Percentiles rank a stretch among this genome's conserved stretches.
phyloP scores from a whole-genome alignment of 148 eudicot genomes.

The Heliosperma pusillum region DNA sequence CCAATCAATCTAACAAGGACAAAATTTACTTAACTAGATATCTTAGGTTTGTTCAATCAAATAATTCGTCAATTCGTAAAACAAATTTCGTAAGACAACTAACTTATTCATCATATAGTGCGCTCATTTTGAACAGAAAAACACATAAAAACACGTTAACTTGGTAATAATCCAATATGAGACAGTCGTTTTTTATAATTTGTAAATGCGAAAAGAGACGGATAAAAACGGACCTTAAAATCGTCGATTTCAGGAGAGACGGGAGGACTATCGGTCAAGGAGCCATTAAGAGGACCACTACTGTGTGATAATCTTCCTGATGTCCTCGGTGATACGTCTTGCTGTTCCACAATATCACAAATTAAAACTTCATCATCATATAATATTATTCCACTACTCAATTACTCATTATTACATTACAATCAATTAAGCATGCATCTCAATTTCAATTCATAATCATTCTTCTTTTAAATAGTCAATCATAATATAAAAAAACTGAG shows the following conservation, averaged over 20 bases:
- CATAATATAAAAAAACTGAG: too few species aligned
- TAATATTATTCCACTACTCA: neutral
- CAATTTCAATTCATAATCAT: neutral
- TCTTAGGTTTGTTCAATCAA: too few species aligned
- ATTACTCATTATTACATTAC: conserved; percentile 10
- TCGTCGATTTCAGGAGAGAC: conserved; percentile 92
- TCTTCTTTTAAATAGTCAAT: neutral
- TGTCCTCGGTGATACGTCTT: conserved; percentile 94
- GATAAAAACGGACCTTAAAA: conserved; percentile 72
- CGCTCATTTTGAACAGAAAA: too few species aligned
- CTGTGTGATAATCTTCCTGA: conserved; percentile 91
- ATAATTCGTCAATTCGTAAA: too few species aligned
- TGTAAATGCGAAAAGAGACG: too few species aligned
- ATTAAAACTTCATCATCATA: neutral
- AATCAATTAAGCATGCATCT: conserved; percentile 10
- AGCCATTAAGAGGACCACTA: conserved; percentile 91
- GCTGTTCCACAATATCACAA: conserved; percentile 37
- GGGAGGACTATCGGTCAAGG: conserved; percentile 90
- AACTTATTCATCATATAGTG: too few species aligned
- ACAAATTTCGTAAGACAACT: too few species aligned
- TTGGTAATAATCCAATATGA: too few species aligned
- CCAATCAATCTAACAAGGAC: too few species aligned
- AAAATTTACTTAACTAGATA: too few species aligned
- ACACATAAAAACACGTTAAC: too few species aligned
- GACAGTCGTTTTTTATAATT: too few species aligned